phyloP scores from a whole-genome alignment of 228 moss, liverwort and hornwort genomes.

The Sphagnum magellanicum region DNA sequence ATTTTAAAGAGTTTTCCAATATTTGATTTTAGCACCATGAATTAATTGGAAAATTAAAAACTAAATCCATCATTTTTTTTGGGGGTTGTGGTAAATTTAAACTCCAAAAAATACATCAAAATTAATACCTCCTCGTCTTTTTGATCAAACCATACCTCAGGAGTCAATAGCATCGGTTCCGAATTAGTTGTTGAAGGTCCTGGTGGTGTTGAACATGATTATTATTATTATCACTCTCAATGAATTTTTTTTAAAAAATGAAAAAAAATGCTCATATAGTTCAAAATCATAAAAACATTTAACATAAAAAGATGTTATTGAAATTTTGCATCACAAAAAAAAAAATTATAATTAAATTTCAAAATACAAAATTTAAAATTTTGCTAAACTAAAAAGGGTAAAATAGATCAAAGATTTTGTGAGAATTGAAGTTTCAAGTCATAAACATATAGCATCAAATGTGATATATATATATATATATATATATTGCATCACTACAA shows the following conservation, averaged over 20 bases:
- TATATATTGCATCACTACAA: neutral
- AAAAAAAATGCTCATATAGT: neutral
- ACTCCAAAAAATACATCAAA: neutral
- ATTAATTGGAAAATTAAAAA: neutral
- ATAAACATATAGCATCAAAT: too few species aligned
- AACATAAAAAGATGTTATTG: neutral
- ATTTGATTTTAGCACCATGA: neutral
- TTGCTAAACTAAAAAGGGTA: neutral
- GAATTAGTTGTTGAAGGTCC: constrained; percentile 11
- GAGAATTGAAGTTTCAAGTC: neutral
- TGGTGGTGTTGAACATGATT: constrained; percentile 9
- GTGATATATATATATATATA: neutral
- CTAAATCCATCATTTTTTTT: neutral
- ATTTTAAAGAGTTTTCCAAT: neutral
- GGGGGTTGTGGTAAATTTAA: neutral
- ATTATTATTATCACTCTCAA: neutral
- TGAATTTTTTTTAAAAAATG: neutral
- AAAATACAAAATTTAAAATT: neutral
- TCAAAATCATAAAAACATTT: neutral
- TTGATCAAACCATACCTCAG: constrained; percentile 57
- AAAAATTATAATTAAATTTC: neutral
- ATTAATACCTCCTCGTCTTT: constrained; percentile 22
- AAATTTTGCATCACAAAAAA: neutral
- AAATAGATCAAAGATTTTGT: neutral
- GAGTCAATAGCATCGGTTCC: constrained; percentile 13